Evolutionary conservation across 2,329 filamentous ascomycete species (phyloP).

Genomic region (Sporothrix protearum): DNA sequence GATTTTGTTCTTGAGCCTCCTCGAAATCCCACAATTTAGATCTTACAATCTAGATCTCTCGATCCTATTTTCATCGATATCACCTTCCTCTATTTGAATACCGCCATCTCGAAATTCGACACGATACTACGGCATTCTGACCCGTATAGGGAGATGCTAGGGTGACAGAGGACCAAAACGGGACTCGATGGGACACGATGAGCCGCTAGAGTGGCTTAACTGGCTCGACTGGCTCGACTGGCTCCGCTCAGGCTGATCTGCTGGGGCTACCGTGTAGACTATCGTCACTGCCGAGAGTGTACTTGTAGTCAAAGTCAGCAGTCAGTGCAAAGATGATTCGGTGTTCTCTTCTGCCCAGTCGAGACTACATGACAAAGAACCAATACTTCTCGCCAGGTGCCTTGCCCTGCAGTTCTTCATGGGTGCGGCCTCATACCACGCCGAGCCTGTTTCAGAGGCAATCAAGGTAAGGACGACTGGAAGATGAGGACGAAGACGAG

Average conservation of each 20-base stretch:
- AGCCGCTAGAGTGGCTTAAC: neutral
- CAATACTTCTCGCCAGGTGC: neutral
- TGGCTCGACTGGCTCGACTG: too few species aligned
- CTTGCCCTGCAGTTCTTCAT: neutral
- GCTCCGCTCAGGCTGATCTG: neutral
- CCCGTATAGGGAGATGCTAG: neutral
- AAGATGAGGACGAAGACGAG: too few species aligned
- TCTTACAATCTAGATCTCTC: neutral
- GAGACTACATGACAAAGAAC: neutral
- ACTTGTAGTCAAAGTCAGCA: neutral
- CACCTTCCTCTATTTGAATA: neutral
- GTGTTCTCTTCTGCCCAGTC: neutral
- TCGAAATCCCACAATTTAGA: neutral
- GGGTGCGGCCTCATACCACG: neutral
- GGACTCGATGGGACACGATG: neutral
- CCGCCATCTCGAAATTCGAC: neutral
- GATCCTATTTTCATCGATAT: neutral
- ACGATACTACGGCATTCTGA: neutral
- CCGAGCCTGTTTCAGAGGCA: neutral
- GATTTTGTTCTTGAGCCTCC: neutral
- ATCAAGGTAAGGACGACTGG: too few species aligned
- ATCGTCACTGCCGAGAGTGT: neutral
- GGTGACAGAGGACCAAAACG: neutral
- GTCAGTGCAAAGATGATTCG: neutral
- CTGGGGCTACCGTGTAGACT: neutral